Evolutionary conservation across 225 moss, liverwort and hornwort species (phyloP).

Genomic region (Bryum argenteum): DNA sequence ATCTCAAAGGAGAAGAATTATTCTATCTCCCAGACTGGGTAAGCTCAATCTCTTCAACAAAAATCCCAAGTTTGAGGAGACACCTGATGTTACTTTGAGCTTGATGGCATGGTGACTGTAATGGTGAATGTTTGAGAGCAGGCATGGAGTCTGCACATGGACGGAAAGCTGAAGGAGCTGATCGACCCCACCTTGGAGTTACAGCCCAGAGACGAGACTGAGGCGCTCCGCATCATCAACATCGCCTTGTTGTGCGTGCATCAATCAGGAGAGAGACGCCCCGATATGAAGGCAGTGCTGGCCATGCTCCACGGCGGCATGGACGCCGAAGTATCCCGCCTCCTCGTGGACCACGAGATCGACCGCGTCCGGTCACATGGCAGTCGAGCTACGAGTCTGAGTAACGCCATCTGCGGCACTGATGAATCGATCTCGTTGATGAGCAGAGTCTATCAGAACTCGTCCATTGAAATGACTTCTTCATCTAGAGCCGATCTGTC

Average conservation of each 20-base stretch:
- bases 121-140: neutral
- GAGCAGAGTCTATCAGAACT: neutral
- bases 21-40: conserved; percentile 32
- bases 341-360: neutral
- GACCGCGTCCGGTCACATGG: neutral
- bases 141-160: conserved; percentile 23
- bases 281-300: conserved; percentile 27
- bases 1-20: neutral
- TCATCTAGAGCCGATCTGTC: neutral
- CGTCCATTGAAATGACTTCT: neutral
- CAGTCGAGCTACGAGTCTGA: neutral
- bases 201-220: neutral
- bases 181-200: conserved; percentile 22
- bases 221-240: conserved; percentile 19
- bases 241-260: conserved; percentile 26
- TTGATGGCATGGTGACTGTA: too few species aligned
- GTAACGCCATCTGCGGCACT: neutral
- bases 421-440: neutral
- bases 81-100: too few species aligned
- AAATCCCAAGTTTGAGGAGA: too few species aligned
- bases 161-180: conserved; percentile 21
- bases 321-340: conserved; percentile 15
- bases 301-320: conserved; percentile 33
- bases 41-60: neutral
- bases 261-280: conserved; percentile 1